Evolutionary conservation across 768 basidiomycete genomes (phyloP).

Genomic region (Boletus vinaceobasis): DNA sequence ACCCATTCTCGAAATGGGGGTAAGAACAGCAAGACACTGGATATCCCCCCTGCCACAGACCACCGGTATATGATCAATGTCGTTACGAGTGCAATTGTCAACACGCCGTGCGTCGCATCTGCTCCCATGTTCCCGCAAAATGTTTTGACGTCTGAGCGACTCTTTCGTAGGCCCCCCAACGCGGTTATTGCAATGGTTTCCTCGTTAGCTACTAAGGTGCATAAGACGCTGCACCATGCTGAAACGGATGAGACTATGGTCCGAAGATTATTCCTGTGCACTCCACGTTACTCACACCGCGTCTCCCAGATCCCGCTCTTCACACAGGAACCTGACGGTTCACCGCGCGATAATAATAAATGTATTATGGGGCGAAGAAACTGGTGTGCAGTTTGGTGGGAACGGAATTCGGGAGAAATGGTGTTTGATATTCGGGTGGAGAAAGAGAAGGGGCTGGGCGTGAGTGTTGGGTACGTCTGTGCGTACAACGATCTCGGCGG

Average conservation of each 20-base stretch:
- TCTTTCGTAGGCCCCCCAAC: conserved; percentile 49
- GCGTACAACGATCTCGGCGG: not conserved
- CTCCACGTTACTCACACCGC: not conserved
- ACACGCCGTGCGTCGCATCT: conserved; percentile 70
- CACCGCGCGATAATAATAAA: conserved; percentile 61
- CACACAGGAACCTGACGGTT: conserved; percentile 70
- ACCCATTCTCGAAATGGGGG: conserved; percentile 45
- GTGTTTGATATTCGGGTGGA: conserved; percentile 86
- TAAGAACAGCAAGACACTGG: conserved; percentile 39
- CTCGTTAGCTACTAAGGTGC: conserved; percentile 74
- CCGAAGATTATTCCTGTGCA: not conserved
- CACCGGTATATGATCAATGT: conserved; percentile 90
- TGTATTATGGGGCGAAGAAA: conserved; percentile 87
- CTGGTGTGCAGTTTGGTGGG: conserved; percentile 73
- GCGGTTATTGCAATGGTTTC: conserved; percentile 78
- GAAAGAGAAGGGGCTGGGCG: conserved; percentile 74
- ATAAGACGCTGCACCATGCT: conserved; percentile 78
- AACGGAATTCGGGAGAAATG: conserved; percentile 57
- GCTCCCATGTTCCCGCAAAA: not conserved
- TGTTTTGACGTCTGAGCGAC: not conserved
- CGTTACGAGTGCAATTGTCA: conserved; percentile 91
- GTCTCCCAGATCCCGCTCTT: conserved; percentile 68
- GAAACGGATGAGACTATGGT: conserved; percentile 91
- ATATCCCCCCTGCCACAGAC: conserved; percentile 55
- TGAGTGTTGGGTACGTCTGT: conserved; percentile 66